phyloP scores from a whole-genome alignment of 805 yeast species.

The Grigorovia transvaalensis region DNA sequence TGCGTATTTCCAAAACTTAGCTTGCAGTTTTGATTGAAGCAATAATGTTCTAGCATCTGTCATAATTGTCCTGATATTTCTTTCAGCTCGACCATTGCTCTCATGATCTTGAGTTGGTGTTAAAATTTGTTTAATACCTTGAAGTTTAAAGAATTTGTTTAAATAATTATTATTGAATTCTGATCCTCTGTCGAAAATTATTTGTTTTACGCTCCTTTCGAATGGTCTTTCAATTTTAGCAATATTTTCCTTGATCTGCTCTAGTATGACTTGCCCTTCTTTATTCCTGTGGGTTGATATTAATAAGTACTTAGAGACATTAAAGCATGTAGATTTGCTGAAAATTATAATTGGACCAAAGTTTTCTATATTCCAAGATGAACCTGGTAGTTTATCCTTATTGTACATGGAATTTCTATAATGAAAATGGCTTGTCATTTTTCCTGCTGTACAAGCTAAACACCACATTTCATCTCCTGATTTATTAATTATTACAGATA shows the following conservation, averaged over 20 bases:
- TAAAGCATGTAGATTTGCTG: constrained; percentile 2
- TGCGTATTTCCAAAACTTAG: constrained; percentile 4
- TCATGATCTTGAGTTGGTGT: constrained; percentile 5
- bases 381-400: background rate
- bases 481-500: background rate
- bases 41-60: constrained; percentile 3
- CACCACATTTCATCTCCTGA: background rate
- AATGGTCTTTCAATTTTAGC: constrained; percentile 1
- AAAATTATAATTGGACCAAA: constrained; percentile 1
- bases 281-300: background rate
- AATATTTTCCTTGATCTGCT: background rate
- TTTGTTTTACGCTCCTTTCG: background rate
- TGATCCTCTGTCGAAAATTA: constrained; percentile 3
- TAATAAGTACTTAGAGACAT: constrained; percentile 3
- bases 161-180: constrained; percentile 3
- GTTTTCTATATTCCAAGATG: constrained; percentile 4
- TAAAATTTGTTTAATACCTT: constrained; percentile 1
- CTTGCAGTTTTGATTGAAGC: background rate
- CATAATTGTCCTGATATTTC: constrained; percentile 2
- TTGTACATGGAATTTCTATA: constrained; percentile 4
- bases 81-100: constrained; percentile 4
- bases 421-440: constrained; percentile 2
- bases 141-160: background rate
- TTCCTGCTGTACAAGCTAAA: constrained; percentile 1
- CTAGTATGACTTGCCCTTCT: background rate